A percentile compares a stretch with the other conserved stretches of the same genome.
These are phyloP conservation scores for Vitis labrusca DNA, from an alignment of 164 flowering plant species.

Conservation along the genomic window DNA sequence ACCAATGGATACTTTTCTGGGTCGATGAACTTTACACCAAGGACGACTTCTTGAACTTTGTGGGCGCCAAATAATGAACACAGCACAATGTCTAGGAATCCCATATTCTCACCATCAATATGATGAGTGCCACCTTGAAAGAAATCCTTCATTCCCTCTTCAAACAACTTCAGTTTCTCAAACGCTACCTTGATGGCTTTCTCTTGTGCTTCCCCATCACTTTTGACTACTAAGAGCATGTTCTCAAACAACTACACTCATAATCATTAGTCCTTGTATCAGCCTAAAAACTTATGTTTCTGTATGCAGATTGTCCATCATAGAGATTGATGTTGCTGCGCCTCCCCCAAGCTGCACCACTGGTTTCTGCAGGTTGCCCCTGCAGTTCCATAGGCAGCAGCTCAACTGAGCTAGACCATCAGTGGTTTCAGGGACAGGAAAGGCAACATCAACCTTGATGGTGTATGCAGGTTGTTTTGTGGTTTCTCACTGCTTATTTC, in stretches of 20 bases:
- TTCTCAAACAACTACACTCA: slow-evolving; percentile 19
- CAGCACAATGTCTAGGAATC: slow-evolving; percentile 16
- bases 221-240: not conserved
- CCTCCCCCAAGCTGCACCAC: too few species aligned
- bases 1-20: slow-evolving; percentile 24
- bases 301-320: not conserved
- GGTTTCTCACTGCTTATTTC: too few species aligned
- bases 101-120: not conserved
- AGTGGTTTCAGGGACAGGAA: too few species aligned
- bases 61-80: slow-evolving; percentile 8
- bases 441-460: too few species aligned
- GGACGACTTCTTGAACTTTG: slow-evolving; percentile 16
- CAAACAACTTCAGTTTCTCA: slow-evolving; percentile 25
- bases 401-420: too few species aligned
- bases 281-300: not conserved
- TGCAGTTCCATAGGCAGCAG: too few species aligned
- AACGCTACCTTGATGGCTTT: slow-evolving; percentile 17
- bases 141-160: slow-evolving; percentile 14
- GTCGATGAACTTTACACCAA: slow-evolving; percentile 17
- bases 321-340: too few species aligned
- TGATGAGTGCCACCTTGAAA: slow-evolving; percentile 2
- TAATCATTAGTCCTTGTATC: not conserved
- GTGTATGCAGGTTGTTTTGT: too few species aligned
- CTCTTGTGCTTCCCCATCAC: slow-evolving; percentile 28
- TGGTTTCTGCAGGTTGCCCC: too few species aligned